phyloP scores from a whole-genome alignment of 2,329 filamentous ascomycete species.

The Phyllosticta capitalensis region DNA sequence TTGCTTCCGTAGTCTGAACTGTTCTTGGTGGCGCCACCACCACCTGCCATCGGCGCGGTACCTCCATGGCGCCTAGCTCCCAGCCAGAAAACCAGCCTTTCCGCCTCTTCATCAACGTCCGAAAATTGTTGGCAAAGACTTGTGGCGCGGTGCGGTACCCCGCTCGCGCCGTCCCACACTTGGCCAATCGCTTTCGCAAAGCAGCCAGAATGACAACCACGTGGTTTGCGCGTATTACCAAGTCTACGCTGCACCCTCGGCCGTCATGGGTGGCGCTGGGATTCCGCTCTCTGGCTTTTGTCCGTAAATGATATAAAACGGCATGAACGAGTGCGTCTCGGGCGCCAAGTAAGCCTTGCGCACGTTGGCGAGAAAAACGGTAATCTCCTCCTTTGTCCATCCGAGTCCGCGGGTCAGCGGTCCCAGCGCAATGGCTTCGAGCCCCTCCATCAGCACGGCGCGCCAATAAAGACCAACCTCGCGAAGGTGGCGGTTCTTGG shows the following conservation, averaged over 20 bases:
- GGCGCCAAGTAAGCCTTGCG: constrained; percentile 12
- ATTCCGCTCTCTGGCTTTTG: constrained; percentile 37
- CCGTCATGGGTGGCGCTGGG: background rate
- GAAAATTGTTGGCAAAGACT: background rate
- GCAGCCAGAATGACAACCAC: background rate
- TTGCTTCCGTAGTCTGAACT: background rate
- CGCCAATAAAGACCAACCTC: constrained; percentile 16
- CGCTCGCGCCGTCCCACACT: background rate
- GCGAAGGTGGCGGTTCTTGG: constrained; percentile 25
- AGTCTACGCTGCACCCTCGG: background rate
- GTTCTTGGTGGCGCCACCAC: background rate
- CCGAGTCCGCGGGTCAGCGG: constrained; percentile 15
- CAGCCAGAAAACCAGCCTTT: background rate
- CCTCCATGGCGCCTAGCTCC: background rate
- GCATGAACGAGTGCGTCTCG: constrained; percentile 45
- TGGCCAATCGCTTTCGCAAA: background rate
- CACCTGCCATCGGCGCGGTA: background rate
- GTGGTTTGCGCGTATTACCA: background rate
- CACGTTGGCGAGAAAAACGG: constrained; percentile 9
- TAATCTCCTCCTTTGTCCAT: constrained; percentile 13
- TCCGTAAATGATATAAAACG: constrained; percentile 45
- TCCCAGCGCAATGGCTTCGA: constrained; percentile 15
- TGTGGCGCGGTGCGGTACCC: background rate
- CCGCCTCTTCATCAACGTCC: background rate
- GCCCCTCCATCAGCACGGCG: constrained; percentile 15